Percentiles rank a stretch among this genome's conserved stretches.
Evolutionary conservation across 1,139 yeast species (phyloP).

Genomic region (Kodamaea anthophila): DNA sequence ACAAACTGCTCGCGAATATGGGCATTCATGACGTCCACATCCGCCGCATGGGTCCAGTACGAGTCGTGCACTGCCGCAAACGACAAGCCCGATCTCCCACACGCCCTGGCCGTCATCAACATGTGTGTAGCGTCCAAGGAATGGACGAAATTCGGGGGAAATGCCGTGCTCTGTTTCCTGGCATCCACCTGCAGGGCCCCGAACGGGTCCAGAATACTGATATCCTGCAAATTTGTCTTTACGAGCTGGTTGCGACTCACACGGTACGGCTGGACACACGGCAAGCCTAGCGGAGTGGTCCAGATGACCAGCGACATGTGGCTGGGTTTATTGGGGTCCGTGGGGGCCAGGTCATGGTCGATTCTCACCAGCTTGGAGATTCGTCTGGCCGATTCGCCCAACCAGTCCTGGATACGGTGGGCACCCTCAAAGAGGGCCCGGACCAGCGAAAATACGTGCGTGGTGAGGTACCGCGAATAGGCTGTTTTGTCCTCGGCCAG

Average conservation of each 20-base stretch:
- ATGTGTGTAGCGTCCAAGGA: conserved; percentile 96
- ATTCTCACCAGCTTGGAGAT: conserved; percentile 74
- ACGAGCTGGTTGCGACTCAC: conserved; percentile 58
- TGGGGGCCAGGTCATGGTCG: conserved; percentile 37
- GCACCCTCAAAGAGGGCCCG: conserved; percentile 88
- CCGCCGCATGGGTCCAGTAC: conserved; percentile 95
- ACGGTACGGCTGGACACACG: conserved; percentile 95
- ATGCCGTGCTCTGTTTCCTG: conserved; percentile 85
- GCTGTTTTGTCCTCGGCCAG: conserved; percentile 34
- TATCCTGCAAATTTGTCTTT: conserved; percentile 75
- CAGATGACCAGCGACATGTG: conserved; percentile 88
- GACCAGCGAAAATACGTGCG: conserved; percentile 75
- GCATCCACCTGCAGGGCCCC: conserved; percentile 77
- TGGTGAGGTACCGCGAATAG: conserved; percentile 65
- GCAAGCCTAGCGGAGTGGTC: conserved; percentile 93
- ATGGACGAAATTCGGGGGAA: conserved; percentile 94
- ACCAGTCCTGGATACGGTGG: conserved; percentile 94
- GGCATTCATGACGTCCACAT: conserved; percentile 68
- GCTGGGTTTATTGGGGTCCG: conserved; percentile 39
- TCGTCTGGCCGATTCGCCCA: conserved; percentile 76
- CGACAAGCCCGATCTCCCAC: conserved; percentile 59
- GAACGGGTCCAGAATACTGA: conserved; percentile 78
- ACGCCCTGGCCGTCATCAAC: conserved; percentile 81
- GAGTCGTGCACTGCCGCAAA: conserved; percentile 98
- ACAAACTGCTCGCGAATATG: conserved; percentile 76